Evolutionary conservation across 2,329 filamentous ascomycete species (phyloP), one percentile per base, ranked within the genome.

Genomic region (Colletotrichum trifolii): DNA sequence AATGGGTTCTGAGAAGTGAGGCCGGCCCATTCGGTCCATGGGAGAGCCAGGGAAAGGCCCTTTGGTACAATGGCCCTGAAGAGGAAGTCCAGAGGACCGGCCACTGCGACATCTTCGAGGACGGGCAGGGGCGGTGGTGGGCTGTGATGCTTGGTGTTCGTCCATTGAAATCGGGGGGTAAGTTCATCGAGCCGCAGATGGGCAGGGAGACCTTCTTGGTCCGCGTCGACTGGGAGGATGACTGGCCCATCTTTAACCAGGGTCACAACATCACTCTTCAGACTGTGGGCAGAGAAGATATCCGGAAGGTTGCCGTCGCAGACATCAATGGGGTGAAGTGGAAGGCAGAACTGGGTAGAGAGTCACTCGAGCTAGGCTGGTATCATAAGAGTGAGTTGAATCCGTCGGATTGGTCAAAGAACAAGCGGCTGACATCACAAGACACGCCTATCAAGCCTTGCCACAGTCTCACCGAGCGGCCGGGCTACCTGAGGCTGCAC

Each of bases 211-310:
- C 82, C 0, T 85, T 86, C 59, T 70, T 87, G 1, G 78, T 83
- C 11, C 78, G 78, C 1, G 76, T 85, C 0, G 75, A 80, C 6
- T 87, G 83, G 84, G 71, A 77, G 8, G 73, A 85, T 46, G 80
- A 82, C 64, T 86, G 83, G 83, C 84, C 83, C 0, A 70, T 85
- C 0, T 79, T 86, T 63, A 85, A 85, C 56, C 71, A 75, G 0
- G 81, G 82, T 0, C 75, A 76, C 11, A 81, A 81, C 58, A 77
- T 85, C 34, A 73, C 76, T 1, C 77, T 83, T 6, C 57, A 74
- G 55, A 79, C 77, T 6, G 66, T 68, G 12, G 75, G 76, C 1
- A 69, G 74, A 33, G 69, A 71, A n/a, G 38, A 69, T 2, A 66
- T 73, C 2, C 48, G 67, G 25, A 56, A 70, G 47, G 56, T 46